Evolutionary conservation across 1,139 yeast genomes (phyloP).

Genomic region (Eremothecium cymbalariae): DNA sequence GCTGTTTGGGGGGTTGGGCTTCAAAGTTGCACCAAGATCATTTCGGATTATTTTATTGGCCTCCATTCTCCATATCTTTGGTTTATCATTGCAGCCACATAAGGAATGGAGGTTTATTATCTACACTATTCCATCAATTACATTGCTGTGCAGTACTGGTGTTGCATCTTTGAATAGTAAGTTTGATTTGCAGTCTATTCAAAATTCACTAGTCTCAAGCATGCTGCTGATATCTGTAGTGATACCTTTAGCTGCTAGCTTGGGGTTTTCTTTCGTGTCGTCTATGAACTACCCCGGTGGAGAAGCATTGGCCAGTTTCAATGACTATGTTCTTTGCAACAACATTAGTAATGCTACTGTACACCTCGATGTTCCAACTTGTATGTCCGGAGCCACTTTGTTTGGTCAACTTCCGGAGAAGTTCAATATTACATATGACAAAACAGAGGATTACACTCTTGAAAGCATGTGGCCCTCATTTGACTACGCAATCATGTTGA

Average conservation of each 20-base stretch:
- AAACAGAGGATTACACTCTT: constrained; percentile 50
- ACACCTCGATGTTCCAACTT: constrained; percentile 72
- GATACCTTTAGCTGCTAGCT: constrained; percentile 38
- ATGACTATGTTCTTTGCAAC: constrained; percentile 35
- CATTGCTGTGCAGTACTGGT: constrained; percentile 58
- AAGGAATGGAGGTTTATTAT: constrained; percentile 91
- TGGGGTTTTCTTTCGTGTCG: constrained; percentile 53
- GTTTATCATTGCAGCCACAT: constrained; percentile 79
- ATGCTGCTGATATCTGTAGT: constrained; percentile 27
- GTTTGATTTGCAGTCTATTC: constrained; percentile 28
- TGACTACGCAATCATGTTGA: constrained; percentile 51
- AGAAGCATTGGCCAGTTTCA: constrained; percentile 50
- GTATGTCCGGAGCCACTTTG: constrained; percentile 80
- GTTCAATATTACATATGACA: constrained; percentile 53
- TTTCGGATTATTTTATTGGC: constrained; percentile 39
- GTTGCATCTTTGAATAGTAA: constrained; percentile 40
- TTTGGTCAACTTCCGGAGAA: constrained; percentile 49
- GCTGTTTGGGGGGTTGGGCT: constrained; percentile 35
- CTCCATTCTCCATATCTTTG: constrained; percentile 44
- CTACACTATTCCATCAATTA: constrained; percentile 63
- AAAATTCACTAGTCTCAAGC: constrained; percentile 23
- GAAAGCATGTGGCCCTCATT: constrained; percentile 44
- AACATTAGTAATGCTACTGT: constrained; percentile 34
- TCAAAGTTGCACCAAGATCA: constrained; percentile 32
- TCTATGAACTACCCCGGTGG: constrained; percentile 89